These are phyloP conservation scores for Groenewaldozyma sp. DNA, from an alignment of 1,139 yeast genomes.

Conservation along the genomic window DNA sequence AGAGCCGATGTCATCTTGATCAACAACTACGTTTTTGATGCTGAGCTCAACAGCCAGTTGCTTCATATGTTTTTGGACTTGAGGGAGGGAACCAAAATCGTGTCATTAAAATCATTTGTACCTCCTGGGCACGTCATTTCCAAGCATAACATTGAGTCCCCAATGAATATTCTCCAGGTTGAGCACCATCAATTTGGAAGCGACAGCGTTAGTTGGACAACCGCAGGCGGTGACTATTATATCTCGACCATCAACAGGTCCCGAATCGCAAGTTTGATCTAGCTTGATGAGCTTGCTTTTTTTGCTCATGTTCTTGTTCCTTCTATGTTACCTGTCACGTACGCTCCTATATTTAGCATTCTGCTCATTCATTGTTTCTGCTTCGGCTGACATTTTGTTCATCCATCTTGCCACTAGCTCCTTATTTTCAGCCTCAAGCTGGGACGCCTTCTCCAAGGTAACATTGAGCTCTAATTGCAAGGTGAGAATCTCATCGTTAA, in stretches of 20 bases:
- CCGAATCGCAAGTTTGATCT: constrained; percentile 7
- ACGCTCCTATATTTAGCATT: constrained; percentile 26
- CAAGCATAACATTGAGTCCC: constrained; percentile 41
- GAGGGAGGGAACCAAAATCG: constrained; percentile 67
- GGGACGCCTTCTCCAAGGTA: constrained; percentile 37
- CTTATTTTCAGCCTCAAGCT: constrained; percentile 42
- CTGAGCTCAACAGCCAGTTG: constrained; percentile 57
- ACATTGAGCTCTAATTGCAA: constrained; percentile 64
- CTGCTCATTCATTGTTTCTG: constrained; percentile 49
- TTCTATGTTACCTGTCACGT: background rate
- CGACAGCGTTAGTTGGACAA: constrained; percentile 84
- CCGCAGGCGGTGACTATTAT: constrained; percentile 71
- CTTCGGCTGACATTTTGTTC: constrained; percentile 47
- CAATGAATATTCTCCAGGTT: constrained; percentile 55
- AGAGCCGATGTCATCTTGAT: constrained; percentile 66
- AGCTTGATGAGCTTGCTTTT: background rate
- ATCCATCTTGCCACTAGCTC: constrained; percentile 52
- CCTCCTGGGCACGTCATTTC: constrained; percentile 45
- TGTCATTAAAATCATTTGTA: constrained; percentile 68
- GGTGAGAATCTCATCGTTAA: constrained; percentile 65
- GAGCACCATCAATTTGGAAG: constrained; percentile 57
- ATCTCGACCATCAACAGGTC: constrained; percentile 56
- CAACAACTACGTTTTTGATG: constrained; percentile 78
- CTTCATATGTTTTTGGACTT: constrained; percentile 55
- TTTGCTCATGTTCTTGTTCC: background rate